phyloP scores from a whole-genome alignment of 495 filamentous ascomycete species.

The Neurospora sp. region DNA sequence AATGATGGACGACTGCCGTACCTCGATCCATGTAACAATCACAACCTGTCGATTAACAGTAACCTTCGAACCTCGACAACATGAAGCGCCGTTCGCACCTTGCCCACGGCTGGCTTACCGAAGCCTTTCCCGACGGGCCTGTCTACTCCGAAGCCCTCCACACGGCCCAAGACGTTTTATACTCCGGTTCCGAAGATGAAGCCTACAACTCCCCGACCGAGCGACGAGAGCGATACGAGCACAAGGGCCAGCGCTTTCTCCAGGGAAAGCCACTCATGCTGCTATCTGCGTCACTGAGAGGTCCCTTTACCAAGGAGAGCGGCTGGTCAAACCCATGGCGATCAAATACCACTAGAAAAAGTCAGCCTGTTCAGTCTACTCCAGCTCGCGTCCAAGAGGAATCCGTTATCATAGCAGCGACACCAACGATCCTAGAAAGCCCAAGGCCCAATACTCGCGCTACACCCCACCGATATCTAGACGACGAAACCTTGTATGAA shows the following conservation, averaged over 20 bases:
- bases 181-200: constrained; percentile 50
- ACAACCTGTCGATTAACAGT: background rate
- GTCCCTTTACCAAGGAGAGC: constrained; percentile 46
- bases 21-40: background rate
- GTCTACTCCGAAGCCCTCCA: constrained; percentile 35
- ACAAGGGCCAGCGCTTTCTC: constrained; percentile 47
- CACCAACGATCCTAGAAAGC: background rate
- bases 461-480: background rate
- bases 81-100: constrained; percentile 1
- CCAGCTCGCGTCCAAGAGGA: constrained; percentile 1
- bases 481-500: constrained; percentile 1
- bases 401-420: background rate
- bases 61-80: background rate
- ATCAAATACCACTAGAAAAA: constrained; percentile 4
- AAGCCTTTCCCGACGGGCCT: constrained; percentile 16
- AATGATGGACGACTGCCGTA: background rate
- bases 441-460: background rate
- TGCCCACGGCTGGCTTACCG: constrained; percentile 9
- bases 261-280: constrained; percentile 48
- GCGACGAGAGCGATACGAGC: constrained; percentile 49
- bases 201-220: constrained; percentile 34
- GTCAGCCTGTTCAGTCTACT: background rate
- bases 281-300: constrained; percentile 49
- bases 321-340: constrained; percentile 60
- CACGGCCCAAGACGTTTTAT: constrained; percentile 30